phyloP scores from a whole-genome alignment of 768 basidiomycete genomes.

The Artomyces pyxidatus region DNA sequence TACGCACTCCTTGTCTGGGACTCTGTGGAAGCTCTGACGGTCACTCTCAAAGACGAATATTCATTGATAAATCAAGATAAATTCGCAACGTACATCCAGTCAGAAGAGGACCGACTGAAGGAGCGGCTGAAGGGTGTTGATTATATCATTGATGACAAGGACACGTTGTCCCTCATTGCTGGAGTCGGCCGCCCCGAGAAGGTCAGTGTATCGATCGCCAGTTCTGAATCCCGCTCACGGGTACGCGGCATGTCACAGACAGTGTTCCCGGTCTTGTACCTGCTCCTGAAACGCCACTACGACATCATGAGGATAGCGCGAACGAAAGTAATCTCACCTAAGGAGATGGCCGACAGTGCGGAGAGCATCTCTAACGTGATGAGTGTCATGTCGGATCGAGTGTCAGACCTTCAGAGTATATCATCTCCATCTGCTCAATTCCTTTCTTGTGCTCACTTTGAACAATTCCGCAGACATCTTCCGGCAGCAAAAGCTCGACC shows the following conservation, averaged over 20 bases:
- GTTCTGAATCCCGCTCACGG: too few relatives aligned
- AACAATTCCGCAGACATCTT: not conserved
- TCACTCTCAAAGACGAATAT: not conserved
- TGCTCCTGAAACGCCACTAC: conserved; percentile 7
- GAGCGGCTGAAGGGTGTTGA: conserved; percentile 18
- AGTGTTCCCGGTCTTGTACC: conserved; percentile 2
- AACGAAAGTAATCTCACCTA: not conserved
- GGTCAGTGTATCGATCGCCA: conserved; percentile 14
- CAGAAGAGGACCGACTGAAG: conserved; percentile 20
- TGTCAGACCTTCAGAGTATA: not conserved
- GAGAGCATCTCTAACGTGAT: not conserved
- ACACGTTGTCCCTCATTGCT: conserved; percentile 21
- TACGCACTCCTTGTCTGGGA: not conserved
- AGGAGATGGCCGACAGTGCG: not conserved
- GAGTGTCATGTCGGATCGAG: not conserved
- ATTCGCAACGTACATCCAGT: conserved; percentile 17
- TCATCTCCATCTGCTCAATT: not conserved
- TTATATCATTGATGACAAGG: conserved; percentile 22
- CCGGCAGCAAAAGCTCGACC: not conserved
- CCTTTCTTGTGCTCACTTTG: not conserved
- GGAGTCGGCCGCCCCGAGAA: conserved; percentile 23
- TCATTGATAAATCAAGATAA: conserved; percentile 1
- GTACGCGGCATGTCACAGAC: too few relatives aligned
- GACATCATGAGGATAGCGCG: conserved; percentile 2
- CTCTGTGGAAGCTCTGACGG: not conserved